A percentile compares a stretch with the other conserved stretches of the same genome.
Evolutionary conservation across 768 basidiomycete species (phyloP).

Genomic region (Collybia sordida): DNA sequence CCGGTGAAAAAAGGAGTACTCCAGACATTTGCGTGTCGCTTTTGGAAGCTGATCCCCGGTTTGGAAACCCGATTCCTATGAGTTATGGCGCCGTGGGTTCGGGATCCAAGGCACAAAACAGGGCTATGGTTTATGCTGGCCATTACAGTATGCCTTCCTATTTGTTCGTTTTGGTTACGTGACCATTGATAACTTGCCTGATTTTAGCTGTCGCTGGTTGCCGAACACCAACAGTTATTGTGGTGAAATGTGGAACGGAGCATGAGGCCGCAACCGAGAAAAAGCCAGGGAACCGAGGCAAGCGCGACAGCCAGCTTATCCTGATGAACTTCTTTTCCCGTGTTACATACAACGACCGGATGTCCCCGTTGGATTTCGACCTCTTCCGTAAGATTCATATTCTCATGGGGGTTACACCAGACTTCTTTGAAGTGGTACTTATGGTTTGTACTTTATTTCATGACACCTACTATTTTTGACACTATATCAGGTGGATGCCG

Average conservation of each 20-base stretch:
- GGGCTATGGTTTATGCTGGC: constrained; percentile 99
- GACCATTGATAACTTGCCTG: constrained; percentile 7
- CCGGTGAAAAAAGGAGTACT: constrained; percentile 92
- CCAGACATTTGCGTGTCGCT: constrained; percentile 95
- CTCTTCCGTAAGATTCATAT: constrained; percentile 95
- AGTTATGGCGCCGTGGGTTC: constrained; percentile 88
- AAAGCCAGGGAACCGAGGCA: constrained; percentile 98
- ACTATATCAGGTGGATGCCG: constrained; percentile 84
- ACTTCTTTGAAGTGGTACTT: constrained; percentile 95
- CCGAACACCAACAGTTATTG: constrained; percentile 88
- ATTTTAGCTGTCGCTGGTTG: constrained; percentile 73
- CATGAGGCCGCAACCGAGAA: constrained; percentile 77
- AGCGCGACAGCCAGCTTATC: constrained; percentile 97
- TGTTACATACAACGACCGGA: constrained; percentile 99
- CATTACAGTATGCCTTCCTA: constrained; percentile 80
- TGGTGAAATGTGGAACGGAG: constrained; percentile 97
- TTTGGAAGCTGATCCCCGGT: constrained; percentile 90
- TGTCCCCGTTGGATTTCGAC: constrained; percentile 97
- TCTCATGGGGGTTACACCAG: constrained; percentile 98
- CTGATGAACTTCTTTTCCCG: constrained; percentile 99
- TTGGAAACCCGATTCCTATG: constrained; percentile 96
- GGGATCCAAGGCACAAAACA: constrained; percentile 86
- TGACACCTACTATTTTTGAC: constrained; percentile 4
- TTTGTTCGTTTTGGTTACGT: background rate
- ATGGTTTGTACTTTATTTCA: constrained; percentile 64